Percentiles rank a stretch among this genome's conserved stretches.
These are phyloP conservation scores for Venturia effusa DNA, from an alignment of 2,329 filamentous ascomycete genomes.

Conservation along the genomic window DNA sequence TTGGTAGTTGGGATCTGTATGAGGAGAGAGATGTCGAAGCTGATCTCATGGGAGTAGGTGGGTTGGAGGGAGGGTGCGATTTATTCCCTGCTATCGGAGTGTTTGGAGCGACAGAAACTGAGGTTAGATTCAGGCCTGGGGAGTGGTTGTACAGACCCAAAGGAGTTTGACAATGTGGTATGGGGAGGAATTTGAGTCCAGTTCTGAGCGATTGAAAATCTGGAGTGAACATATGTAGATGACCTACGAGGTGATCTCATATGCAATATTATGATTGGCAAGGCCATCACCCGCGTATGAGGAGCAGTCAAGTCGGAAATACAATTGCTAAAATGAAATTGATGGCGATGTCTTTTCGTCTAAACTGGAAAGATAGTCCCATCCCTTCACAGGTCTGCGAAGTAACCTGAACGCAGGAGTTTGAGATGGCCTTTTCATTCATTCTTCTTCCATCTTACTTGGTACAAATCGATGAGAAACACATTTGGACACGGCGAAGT, in stretches of 20 bases:
- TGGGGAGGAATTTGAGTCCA: not conserved
- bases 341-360: too few species aligned
- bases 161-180: not conserved
- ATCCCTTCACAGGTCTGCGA: too few species aligned
- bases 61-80: constrained; percentile 62
- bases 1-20: constrained; percentile 59
- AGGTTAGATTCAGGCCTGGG: constrained; percentile 50
- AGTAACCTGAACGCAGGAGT: too few species aligned
- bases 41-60: constrained; percentile 49
- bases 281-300: too few species aligned
- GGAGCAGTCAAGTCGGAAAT: too few species aligned
- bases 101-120: constrained; percentile 57
- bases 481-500: too few species aligned
- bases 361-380: too few species aligned
- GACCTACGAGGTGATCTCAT: not conserved
- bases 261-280: not conserved
- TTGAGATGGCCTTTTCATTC: too few species aligned
- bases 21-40: constrained; percentile 58
- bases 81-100: constrained; percentile 60
- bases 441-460: too few species aligned
- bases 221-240: not conserved
- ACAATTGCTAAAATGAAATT: too few species aligned
- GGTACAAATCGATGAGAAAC: too few species aligned
- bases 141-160: constrained; percentile 42
- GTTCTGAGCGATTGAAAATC: not conserved